Evolutionary conservation across 2,329 filamentous ascomycete genomes (phyloP).

Genomic region (Aspergillus carbonarius): DNA sequence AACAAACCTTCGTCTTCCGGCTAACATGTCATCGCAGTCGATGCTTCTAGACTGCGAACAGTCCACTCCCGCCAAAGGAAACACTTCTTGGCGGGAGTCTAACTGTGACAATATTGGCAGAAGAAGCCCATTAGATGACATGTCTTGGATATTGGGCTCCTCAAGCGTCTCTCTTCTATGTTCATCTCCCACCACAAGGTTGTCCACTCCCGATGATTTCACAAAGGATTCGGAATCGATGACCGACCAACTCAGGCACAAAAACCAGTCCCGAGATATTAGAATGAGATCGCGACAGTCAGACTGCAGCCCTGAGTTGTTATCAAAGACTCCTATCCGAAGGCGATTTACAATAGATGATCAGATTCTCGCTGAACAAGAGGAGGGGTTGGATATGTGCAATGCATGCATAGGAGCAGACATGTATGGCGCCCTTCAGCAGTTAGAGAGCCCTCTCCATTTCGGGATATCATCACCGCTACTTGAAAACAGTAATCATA

Average conservation of each 20-base stretch:
- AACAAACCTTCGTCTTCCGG: neutral
- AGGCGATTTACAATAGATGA: constrained; percentile 29
- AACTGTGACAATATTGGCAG: neutral
- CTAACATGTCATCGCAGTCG: constrained; percentile 30
- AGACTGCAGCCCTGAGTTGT: neutral
- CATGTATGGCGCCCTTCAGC: neutral
- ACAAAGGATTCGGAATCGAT: neutral
- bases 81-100: neutral
- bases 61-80: neutral
- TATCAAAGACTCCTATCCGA: neutral
- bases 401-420: neutral
- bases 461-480: neutral
- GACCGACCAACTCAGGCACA: neutral
- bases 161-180: neutral
- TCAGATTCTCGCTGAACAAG: constrained; percentile 24
- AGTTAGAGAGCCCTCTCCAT: neutral
- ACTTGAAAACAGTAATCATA: neutral
- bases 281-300: neutral
- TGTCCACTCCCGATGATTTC: neutral
- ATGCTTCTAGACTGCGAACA: constrained; percentile 35
- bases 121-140: neutral
- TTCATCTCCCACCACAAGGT: neutral
- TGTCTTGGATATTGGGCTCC: neutral
- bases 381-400: constrained; percentile 4
- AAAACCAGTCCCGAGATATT: neutral